phyloP scores from a whole-genome alignment of 345 rosid species.

The Populus ilicifolia region DNA sequence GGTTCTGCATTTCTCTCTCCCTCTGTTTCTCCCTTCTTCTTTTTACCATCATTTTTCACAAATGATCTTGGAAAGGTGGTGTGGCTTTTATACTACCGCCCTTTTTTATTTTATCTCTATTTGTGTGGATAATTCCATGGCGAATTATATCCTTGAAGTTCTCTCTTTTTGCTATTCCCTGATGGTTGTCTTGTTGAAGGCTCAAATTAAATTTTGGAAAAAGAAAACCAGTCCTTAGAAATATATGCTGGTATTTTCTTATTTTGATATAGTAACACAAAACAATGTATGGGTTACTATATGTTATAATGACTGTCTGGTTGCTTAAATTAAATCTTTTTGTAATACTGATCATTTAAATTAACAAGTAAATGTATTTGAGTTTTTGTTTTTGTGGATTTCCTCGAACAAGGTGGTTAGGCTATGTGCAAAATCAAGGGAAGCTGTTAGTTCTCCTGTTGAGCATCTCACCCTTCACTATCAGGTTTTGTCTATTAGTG shows the following conservation, averaged over 20 bases:
- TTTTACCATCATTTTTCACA: neutral
- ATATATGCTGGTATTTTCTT: neutral
- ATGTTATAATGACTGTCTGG: neutral
- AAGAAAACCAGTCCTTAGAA: neutral
- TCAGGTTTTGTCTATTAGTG: slow-evolving; percentile 59
- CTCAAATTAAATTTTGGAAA: neutral
- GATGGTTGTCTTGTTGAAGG: neutral
- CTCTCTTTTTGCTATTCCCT: neutral
- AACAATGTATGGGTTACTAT: neutral
- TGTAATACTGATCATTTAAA: neutral
- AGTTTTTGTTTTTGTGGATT: neutral
- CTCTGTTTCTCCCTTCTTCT: no score
- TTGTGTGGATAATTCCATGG: neutral
- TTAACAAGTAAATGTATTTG: neutral
- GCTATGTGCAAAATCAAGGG: slow-evolving; percentile 98
- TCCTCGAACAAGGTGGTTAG: slow-evolving; percentile 69
- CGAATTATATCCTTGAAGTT: neutral
- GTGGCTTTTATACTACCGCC: neutral
- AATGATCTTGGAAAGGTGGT: neutral
- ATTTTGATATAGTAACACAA: neutral
- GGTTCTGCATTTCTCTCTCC: no score
- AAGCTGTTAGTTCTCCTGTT: slow-evolving; percentile 98
- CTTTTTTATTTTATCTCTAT: neutral
- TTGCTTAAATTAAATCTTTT: neutral
- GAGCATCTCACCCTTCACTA: slow-evolving; percentile 99